Conservation (phyloP, 306 rosid genomes). For the Malus asiatica region DNA sequence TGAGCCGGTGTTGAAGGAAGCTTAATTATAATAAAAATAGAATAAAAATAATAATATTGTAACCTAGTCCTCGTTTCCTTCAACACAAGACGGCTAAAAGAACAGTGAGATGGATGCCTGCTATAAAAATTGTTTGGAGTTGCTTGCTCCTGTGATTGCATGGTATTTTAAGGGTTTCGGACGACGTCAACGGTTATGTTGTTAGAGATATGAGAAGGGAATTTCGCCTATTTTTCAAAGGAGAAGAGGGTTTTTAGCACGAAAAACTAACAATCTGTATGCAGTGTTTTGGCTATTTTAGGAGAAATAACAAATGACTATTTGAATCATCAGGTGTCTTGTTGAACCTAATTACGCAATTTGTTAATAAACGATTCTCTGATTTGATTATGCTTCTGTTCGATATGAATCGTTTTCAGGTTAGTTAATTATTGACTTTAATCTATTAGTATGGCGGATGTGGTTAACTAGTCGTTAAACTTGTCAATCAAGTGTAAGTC, state of each 20-base stretch:
- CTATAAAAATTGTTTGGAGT: constrained; percentile 5
- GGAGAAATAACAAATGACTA: neutral
- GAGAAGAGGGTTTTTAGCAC: constrained; percentile 18
- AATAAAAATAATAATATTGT: neutral
- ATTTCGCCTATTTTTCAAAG: neutral
- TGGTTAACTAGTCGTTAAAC: neutral
- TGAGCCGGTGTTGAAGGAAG: constrained; percentile 17
- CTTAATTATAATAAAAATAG: neutral
- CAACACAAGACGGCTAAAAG: neutral
- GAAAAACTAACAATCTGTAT: neutral
- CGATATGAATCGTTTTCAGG: neutral
- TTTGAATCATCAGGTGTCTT: neutral
- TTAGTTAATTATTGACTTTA: neutral
- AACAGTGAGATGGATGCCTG: neutral
- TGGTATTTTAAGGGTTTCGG: constrained; percentile 20
- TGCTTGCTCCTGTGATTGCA: neutral
- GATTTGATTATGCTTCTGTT: neutral
- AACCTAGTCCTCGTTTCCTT: neutral
- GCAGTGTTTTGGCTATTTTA: neutral
- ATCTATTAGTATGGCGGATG: too few species aligned
- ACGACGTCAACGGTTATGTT: constrained; percentile 17
- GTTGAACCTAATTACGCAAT: neutral
- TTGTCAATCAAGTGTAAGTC: neutral
- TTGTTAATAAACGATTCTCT: neutral
- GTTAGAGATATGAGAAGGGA: constrained; percentile 5